A percentile compares a stretch with the other conserved stretches of the same genome.
Evolutionary conservation across 1,139 yeast species (phyloP).

Genomic region (Pichia cactophila): DNA sequence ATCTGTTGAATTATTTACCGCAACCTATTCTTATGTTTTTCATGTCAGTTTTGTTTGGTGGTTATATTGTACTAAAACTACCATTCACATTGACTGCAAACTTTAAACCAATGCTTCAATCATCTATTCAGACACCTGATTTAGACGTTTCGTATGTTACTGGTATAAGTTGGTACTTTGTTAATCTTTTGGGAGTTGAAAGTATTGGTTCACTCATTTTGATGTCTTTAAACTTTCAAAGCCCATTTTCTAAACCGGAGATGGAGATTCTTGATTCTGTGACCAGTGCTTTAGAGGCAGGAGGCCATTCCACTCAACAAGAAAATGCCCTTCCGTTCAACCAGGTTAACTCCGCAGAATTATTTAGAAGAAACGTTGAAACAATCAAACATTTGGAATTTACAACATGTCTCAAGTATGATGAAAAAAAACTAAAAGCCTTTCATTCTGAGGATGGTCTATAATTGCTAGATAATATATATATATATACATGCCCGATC

Average conservation of each 20-base stretch:
- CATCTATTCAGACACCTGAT: constrained; percentile 78
- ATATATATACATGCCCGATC: not conserved
- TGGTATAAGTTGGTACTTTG: constrained; percentile 95
- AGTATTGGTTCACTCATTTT: constrained; percentile 38
- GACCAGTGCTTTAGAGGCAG: constrained; percentile 6
- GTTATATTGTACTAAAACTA: constrained; percentile 74
- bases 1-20: constrained; percentile 77
- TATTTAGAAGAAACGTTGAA: constrained; percentile 69
- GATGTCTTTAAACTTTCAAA: constrained; percentile 2
- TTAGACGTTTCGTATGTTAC: constrained; percentile 92
- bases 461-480: not conserved
- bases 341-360: constrained; percentile 50
- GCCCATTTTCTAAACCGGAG: constrained; percentile 4
- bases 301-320: constrained; percentile 34
- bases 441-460: not conserved
- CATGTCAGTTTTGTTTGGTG: constrained; percentile 91
- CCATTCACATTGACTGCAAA: constrained; percentile 83
- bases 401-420: constrained; percentile 42
- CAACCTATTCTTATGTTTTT: constrained; percentile 94
- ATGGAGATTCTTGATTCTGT: constrained; percentile 5
- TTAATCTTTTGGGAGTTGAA: constrained; percentile 75
- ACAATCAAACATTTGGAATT: constrained; percentile 27
- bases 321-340: constrained; percentile 35
- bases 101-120: constrained; percentile 87
- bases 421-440: constrained; percentile 45